Conservation (phyloP, 2,329 filamentous ascomycete species). For the Hymenoscyphus occultus region DNA sequence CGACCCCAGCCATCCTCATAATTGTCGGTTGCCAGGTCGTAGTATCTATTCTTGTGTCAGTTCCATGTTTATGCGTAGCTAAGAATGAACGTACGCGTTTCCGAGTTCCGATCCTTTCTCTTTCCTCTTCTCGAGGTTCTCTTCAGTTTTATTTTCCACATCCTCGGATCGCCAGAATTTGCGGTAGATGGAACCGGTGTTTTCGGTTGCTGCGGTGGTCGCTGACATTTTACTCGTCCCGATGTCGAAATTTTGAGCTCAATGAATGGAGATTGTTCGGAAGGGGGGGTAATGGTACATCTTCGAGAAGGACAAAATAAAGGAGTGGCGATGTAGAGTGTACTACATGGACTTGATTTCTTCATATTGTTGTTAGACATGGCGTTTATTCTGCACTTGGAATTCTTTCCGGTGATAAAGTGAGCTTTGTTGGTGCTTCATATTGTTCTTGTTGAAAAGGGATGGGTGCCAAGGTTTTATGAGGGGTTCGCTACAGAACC, state of each 20-base stretch:
- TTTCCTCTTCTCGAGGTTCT: neutral
- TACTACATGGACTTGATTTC: neutral
- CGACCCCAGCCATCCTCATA: slow-evolving; percentile 12
- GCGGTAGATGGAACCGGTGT: slow-evolving; percentile 1
- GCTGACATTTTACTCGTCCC: neutral
- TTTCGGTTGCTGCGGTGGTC: neutral
- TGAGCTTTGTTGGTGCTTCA: neutral
- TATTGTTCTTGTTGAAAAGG: neutral
- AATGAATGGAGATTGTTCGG: neutral
- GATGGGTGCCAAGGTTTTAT: neutral
- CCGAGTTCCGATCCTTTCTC: neutral
- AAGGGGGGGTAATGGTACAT: neutral
- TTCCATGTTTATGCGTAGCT: neutral
- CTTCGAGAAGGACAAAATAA: neutral
- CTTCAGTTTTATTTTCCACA: neutral
- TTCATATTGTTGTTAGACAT: neutral
- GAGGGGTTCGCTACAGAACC: neutral
- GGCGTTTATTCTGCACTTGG: neutral
- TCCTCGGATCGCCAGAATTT: neutral
- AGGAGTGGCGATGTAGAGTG: neutral
- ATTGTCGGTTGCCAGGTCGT: slow-evolving; percentile 10
- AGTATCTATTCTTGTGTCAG: neutral
- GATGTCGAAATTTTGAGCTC: neutral
- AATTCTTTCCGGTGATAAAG: neutral
- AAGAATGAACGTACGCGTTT: neutral